phyloP scores from a whole-genome alignment of 306 rosid genomes.

The Lablab purpureus region DNA sequence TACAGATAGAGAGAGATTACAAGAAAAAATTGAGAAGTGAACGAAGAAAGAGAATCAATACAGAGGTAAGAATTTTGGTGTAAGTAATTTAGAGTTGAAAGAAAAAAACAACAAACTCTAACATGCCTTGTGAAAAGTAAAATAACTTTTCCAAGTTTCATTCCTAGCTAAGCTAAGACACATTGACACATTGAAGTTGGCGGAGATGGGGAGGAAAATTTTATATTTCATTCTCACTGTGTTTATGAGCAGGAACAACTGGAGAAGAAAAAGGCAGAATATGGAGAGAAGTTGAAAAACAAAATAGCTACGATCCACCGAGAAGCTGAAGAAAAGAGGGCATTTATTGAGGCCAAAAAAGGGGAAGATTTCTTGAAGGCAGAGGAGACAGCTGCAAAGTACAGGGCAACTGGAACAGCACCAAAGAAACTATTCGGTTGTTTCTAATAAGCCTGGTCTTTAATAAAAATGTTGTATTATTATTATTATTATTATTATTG shows the following conservation, averaged over 20 bases:
- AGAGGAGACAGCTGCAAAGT: conserved; percentile 84
- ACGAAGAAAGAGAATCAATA: background rate
- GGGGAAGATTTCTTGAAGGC: conserved; percentile 84
- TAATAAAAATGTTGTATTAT: conserved; percentile 2
- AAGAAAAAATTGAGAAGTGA: background rate
- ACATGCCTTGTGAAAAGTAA: background rate
- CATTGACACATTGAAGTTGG: conserved; percentile 7
- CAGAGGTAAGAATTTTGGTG: background rate
- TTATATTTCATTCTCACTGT: conserved; percentile 7
- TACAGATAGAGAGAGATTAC: background rate
- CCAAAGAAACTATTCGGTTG: conserved; percentile 75
- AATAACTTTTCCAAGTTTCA: background rate
- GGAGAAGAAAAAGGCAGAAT: conserved; percentile 85
- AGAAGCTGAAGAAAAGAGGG: conserved; percentile 86
- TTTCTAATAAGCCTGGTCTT: conserved; percentile 41
- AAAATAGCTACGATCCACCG: conserved; percentile 74
- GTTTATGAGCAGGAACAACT: conserved; percentile 65
- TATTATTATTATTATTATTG: background rate
- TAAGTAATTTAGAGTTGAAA: no score
- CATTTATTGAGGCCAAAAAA: conserved; percentile 70
- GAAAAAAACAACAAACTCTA: background rate
- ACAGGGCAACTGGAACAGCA: conserved; percentile 81
- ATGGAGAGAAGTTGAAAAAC: conserved; percentile 80
- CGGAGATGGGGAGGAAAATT: background rate
- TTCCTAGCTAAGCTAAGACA: background rate